Evolutionary conservation across 805 yeast species (phyloP).

Genomic region (Monosporozyma servazzii): DNA sequence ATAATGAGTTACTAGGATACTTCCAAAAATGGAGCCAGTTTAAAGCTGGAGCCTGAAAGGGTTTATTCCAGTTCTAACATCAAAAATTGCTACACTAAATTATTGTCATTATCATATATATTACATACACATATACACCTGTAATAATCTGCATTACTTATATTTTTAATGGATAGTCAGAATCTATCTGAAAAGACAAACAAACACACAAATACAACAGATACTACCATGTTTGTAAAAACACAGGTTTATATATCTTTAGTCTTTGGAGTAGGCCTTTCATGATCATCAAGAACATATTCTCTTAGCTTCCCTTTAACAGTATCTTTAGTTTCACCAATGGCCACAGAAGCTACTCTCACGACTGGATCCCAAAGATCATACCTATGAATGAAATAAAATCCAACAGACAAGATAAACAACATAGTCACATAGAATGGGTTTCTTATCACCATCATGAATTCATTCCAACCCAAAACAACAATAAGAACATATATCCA

Average conservation of each 20-base stretch:
- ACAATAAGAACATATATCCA: slow-evolving; percentile 67
- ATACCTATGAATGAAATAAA: slow-evolving; percentile 58
- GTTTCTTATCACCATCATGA: slow-evolving; percentile 76
- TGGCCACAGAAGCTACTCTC: slow-evolving; percentile 46
- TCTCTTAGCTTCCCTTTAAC: slow-evolving; percentile 52
- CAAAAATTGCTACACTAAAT: not conserved
- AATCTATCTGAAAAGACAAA: not conserved
- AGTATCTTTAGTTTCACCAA: slow-evolving; percentile 47
- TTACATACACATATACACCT: not conserved
- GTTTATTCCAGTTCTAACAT: not conserved
- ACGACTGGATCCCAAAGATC: slow-evolving; percentile 72
- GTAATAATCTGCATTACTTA: not conserved
- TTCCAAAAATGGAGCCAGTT: slow-evolving; percentile 30
- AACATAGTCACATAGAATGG: slow-evolving; percentile 69
- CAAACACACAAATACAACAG: too few species aligned
- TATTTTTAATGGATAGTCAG: not conserved
- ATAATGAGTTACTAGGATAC: slow-evolving; percentile 25
- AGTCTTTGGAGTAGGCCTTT: not conserved
- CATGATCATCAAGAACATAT: slow-evolving; percentile 42
- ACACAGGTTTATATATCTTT: not conserved
- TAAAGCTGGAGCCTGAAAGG: not conserved
- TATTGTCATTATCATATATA: not conserved
- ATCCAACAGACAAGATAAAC: slow-evolving; percentile 48
- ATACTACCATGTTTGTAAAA: not conserved
- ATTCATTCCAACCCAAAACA: slow-evolving; percentile 91